These are phyloP conservation scores for Pichia sp. DNA, from an alignment of 1,139 yeast species.

Conservation along the genomic window DNA sequence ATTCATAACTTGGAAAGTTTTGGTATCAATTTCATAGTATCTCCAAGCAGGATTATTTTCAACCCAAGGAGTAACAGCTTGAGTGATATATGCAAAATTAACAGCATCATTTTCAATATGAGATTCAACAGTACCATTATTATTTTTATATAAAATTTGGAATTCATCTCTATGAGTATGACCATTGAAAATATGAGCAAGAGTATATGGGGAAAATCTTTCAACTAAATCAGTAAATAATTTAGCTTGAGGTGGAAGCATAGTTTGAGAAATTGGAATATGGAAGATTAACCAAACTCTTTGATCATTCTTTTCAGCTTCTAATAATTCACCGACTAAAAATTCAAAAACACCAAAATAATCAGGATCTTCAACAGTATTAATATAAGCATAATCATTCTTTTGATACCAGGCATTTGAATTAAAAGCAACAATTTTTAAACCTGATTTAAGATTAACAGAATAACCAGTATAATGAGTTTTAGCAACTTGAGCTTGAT, in stretches of 20 bases:
- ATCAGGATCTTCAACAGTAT: conserved; percentile 46
- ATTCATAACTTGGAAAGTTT: conserved; percentile 57
- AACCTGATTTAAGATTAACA: conserved; percentile 47
- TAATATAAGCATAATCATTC: conserved; percentile 59
- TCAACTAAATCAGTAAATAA: conserved; percentile 53
- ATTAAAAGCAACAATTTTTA: conserved; percentile 59
- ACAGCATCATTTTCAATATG: conserved; percentile 40
- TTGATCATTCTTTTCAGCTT: conserved; percentile 49
- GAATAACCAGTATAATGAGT: conserved; percentile 61
- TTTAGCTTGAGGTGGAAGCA: conserved; percentile 57
- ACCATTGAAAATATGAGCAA: conserved; percentile 65
- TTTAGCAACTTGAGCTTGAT: conserved; percentile 32
- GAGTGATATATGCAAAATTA: conserved; percentile 60
- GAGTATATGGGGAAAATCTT: conserved; percentile 62
- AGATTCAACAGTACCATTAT: conserved; percentile 19
- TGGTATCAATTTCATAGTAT: conserved; percentile 61
- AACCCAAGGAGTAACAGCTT: conserved; percentile 57
- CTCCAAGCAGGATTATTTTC: conserved; percentile 66
- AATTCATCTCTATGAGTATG: conserved; percentile 71
- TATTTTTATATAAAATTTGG: conserved; percentile 40
- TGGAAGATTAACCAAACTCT: conserved; percentile 71
- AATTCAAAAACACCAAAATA: conserved; percentile 60
- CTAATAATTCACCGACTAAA: conserved; percentile 53
- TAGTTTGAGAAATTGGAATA: conserved; percentile 56
- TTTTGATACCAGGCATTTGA: conserved; percentile 61